These are phyloP conservation scores for Bryoerythrophyllum caledonicum DNA, from an alignment of 225 moss, liverwort and hornwort genomes.

Conservation along the genomic window DNA sequence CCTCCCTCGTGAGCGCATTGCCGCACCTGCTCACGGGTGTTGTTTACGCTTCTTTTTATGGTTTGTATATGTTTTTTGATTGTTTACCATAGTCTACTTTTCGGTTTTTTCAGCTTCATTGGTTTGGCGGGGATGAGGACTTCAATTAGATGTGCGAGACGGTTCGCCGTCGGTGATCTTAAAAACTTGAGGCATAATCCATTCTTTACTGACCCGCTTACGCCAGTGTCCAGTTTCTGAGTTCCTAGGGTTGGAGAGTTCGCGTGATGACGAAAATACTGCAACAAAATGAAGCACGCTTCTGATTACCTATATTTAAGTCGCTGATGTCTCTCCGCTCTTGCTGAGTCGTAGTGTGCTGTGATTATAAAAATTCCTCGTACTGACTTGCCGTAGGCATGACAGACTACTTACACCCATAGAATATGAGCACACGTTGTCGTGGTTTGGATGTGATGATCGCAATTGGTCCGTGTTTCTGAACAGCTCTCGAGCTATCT, in stretches of 20 bases:
- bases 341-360: slow-evolving; percentile 8
- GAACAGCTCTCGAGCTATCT: slow-evolving; percentile 29
- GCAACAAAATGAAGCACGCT: slow-evolving; percentile 59
- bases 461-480: slow-evolving; percentile 76
- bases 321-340: slow-evolving; percentile 43
- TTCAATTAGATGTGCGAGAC: slow-evolving; percentile 67
- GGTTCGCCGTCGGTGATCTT: slow-evolving; percentile 48
- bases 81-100: too few species aligned
- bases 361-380: slow-evolving; percentile 44
- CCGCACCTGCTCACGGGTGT: too few species aligned
- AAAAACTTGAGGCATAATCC: slow-evolving; percentile 60
- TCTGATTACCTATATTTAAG: slow-evolving; percentile 61
- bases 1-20: too few species aligned
- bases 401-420: slow-evolving; percentile 36
- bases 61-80: too few species aligned
- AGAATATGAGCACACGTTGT: slow-evolving; percentile 35
- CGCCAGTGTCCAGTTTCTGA: rapidly evolving
- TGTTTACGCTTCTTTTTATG: too few species aligned
- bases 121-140: slow-evolving; percentile 47
- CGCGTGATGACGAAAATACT: slow-evolving; percentile 54
- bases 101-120: too few species aligned
- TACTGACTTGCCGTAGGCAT: slow-evolving; percentile 41
- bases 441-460: slow-evolving; percentile 36
- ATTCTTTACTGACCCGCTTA: slow-evolving; percentile 56
- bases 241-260: background rate